phyloP scores from a whole-genome alignment of 805 yeast species.

The Yamadazyma sp. region DNA sequence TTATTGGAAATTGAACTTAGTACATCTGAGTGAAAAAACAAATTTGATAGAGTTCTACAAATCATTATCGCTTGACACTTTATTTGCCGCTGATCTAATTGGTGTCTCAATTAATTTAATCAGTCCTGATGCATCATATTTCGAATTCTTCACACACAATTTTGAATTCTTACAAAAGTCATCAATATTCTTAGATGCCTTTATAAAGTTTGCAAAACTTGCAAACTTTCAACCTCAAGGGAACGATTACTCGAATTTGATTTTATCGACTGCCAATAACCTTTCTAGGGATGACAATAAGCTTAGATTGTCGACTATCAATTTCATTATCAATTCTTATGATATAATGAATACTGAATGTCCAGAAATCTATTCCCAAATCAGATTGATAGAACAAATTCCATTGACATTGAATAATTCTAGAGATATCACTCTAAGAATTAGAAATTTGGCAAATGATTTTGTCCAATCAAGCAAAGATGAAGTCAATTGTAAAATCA shows the following conservation, averaged over 20 bases:
- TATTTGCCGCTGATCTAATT: conserved; percentile 10
- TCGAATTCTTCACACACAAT: conserved; percentile 2
- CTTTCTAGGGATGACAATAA: conserved; percentile 11
- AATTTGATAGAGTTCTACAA: conserved; percentile 4
- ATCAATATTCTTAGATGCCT: conserved; percentile 8
- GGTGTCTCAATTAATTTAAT: conserved; percentile 6
- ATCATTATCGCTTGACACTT: conserved; percentile 1
- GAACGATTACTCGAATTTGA: not conserved
- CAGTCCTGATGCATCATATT: not conserved
- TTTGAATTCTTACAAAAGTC: conserved; percentile 10
- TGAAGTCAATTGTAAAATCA: conserved; percentile 15
- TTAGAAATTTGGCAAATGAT: conserved; percentile 53
- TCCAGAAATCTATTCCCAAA: conserved; percentile 45
- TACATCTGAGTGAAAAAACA: not conserved
- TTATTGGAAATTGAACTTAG: conserved; percentile 13
- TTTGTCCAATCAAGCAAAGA: conserved; percentile 24
- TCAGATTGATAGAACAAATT: conserved; percentile 62
- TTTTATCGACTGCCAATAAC: conserved; percentile 7
- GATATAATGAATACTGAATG: conserved; percentile 20
- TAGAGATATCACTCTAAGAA: conserved; percentile 70
- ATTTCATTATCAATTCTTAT: conserved; percentile 37
- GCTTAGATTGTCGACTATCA: conserved; percentile 50
- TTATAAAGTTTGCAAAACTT: not conserved
- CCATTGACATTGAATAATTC: conserved; percentile 68
- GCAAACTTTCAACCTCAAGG: not conserved